These are phyloP conservation scores for Leccinum obscurum DNA, from an alignment of 768 basidiomycete species.

Conservation along the genomic window DNA sequence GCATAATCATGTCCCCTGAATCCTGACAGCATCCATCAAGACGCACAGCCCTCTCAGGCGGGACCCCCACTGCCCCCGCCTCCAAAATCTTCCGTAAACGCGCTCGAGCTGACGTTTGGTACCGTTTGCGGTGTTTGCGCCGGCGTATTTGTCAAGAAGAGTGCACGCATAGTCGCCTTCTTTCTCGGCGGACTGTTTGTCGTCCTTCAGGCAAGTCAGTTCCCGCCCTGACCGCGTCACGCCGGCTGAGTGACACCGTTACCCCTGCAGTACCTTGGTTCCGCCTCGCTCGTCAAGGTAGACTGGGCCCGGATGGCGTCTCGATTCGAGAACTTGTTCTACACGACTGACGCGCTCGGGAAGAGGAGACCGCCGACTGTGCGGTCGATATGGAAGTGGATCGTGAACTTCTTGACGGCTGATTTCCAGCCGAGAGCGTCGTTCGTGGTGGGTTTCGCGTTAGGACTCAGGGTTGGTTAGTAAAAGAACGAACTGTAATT, in stretches of 20 bases:
- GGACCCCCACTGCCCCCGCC: constrained; percentile 39
- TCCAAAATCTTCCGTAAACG: constrained; percentile 71
- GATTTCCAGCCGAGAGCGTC: constrained; percentile 92
- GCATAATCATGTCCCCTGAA: background rate
- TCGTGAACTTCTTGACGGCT: constrained; percentile 81
- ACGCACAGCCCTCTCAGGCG: constrained; percentile 10
- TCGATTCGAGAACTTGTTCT: constrained; percentile 73
- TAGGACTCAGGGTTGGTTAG: constrained; percentile 83
- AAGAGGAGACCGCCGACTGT: constrained; percentile 61
- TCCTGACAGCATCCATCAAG: constrained; percentile 12
- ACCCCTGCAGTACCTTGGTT: constrained; percentile 77
- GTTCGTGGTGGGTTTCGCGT: constrained; percentile 78
- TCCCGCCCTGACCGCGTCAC: background rate
- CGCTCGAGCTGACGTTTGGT: constrained; percentile 85
- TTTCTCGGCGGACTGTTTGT: constrained; percentile 90
- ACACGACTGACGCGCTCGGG: constrained; percentile 60
- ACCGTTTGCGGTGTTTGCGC: constrained; percentile 87
- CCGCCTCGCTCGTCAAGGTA: constrained; percentile 68
- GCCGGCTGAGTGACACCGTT: constrained; percentile 1
- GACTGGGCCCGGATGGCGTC: constrained; percentile 71
- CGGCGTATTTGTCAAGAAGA: constrained; percentile 94
- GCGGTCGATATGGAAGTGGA: constrained; percentile 61
- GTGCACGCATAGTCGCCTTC: constrained; percentile 81
- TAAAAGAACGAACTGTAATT: constrained; percentile 14
- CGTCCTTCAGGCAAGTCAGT: constrained; percentile 71